Evolutionary conservation across 805 yeast genomes (phyloP), one percentile per base, ranked within the genome.

Genomic region (Candida jianshihensis): DNA sequence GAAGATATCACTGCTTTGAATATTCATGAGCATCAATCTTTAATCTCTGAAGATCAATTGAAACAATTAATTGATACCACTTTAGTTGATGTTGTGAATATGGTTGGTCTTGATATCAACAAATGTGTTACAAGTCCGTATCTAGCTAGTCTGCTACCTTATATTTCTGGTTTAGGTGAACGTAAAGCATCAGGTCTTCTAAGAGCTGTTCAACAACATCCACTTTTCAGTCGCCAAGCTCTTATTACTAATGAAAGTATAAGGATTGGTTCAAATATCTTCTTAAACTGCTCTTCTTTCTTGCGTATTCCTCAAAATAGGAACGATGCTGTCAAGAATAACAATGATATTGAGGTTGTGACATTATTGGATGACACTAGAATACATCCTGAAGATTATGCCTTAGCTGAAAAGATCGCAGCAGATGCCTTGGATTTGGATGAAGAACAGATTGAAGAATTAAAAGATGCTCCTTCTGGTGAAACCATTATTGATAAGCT

Each of bases 301-400:
- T 63, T 92, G 53, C 78, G 78, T 51, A 81, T 92, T 40, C 92
- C 78, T 36, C 70, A 78, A 45, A 66, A 77, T 31, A 49, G 70
- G 57, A 53, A 57, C 35, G 43, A 44, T 22, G 51, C 54, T 4
- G 26, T 53, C 19, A 44, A 49, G 26, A 30, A 44, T 29, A 54
- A 59, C 40, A 70, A 63, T 41, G 68, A 78, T 40, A 64, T 75
- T n/a, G 77, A 79, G 19, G 73, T 81, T 25, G 97, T 90, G 52
- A 53, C 56, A 2, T 68, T 82, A 30, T 70, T 92, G 47, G 99
- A 92, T 59, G 89, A 92, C 34, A 92, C 98, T 0, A 75, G 98
- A 63, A 88, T 92, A 32, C 99, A 92, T 52, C 97, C 97, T 7
- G 97, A 92, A 60, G 99, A 92, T 62, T 92, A 92, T 57, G 95